Evolutionary conservation across 208 protist genomes (phyloP).

Genomic region (Crithidia fasciculata): DNA sequence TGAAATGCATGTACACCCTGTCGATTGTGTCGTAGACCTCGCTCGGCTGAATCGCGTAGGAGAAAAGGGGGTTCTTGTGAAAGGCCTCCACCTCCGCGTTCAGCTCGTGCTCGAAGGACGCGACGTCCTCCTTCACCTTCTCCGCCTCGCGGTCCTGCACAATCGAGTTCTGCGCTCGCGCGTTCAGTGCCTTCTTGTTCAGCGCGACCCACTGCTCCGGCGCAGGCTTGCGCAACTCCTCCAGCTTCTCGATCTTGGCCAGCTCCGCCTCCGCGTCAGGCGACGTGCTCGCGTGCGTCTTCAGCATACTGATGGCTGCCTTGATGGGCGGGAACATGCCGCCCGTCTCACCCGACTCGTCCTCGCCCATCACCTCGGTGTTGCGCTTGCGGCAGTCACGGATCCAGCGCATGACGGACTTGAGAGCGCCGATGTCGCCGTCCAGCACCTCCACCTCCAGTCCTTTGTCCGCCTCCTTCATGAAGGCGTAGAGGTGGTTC

Average conservation of each 20-base stretch:
- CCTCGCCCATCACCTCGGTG: slow-evolving; percentile 82
- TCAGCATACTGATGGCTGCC: slow-evolving; percentile 92
- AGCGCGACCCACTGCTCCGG: slow-evolving; percentile 91
- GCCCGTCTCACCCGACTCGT: slow-evolving; percentile 81
- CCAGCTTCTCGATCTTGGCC: slow-evolving; percentile 89
- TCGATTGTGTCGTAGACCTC: slow-evolving; percentile 90
- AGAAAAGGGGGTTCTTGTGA: slow-evolving; percentile 86
- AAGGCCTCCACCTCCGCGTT: slow-evolving; percentile 82
- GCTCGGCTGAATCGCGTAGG: slow-evolving; percentile 74
- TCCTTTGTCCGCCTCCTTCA: slow-evolving; percentile 91
- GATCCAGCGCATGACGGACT: slow-evolving; percentile 94
- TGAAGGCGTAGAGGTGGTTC: slow-evolving; percentile 89
- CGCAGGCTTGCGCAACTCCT: slow-evolving; percentile 92
- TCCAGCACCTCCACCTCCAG: slow-evolving; percentile 93
- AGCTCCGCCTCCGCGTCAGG: slow-evolving; percentile 79
- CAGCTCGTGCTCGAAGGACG: slow-evolving; percentile 79
- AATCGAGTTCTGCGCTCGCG: slow-evolving; percentile 92
- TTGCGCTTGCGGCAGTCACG: slow-evolving; percentile 91
- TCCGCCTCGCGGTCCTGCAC: slow-evolving; percentile 93
- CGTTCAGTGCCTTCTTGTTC: slow-evolving; percentile 94
- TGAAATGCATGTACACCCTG: slow-evolving; percentile 76
- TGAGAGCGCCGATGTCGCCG: slow-evolving; percentile 89
- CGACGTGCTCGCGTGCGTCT: slow-evolving; percentile 85
- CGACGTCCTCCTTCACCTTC: slow-evolving; percentile 91
- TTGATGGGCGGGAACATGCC: slow-evolving; percentile 94